These are phyloP conservation scores for Hordeum marinum DNA, from an alignment of 176 grass and related monocot genomes.

Conservation along the genomic window DNA sequence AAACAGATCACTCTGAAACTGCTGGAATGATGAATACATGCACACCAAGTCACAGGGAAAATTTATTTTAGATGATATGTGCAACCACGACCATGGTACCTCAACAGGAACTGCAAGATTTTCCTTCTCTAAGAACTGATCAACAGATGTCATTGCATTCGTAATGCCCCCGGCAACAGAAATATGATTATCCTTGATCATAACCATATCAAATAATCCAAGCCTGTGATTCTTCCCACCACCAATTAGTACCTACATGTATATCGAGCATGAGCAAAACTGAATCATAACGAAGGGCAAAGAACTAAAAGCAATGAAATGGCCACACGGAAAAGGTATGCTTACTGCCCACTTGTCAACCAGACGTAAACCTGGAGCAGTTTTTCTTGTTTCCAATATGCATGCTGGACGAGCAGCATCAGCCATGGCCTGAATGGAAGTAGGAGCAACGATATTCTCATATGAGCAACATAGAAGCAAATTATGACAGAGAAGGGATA, in stretches of 20 bases:
- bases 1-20: not conserved
- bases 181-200: slow-evolving; percentile 99
- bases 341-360: slow-evolving; percentile 92
- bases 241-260: slow-evolving; percentile 76
- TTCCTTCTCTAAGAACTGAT: slow-evolving; percentile 65
- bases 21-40: not conserved
- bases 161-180: slow-evolving; percentile 80
- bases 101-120: slow-evolving; percentile 76
- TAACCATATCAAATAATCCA: slow-evolving; percentile 99
- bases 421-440: slow-evolving; percentile 65
- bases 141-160: slow-evolving; percentile 84
- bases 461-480: not conserved
- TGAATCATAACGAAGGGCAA: not conserved
- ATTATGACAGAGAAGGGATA: not conserved
- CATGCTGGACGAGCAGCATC: slow-evolving; percentile 82
- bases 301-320: not conserved
- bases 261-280: not conserved
- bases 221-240: slow-evolving; percentile 95
- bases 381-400: slow-evolving; percentile 95
- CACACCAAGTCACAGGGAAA: not conserved
- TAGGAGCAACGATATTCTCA: not conserved
- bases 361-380: slow-evolving; percentile 86
- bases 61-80: not conserved
- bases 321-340: slow-evolving; percentile 3
- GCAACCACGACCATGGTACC: slow-evolving; percentile 37